Base-by-base conservation (phyloP, 352 stramenopile genomes). In the Pilasporangium apinafurcum region DNA sequence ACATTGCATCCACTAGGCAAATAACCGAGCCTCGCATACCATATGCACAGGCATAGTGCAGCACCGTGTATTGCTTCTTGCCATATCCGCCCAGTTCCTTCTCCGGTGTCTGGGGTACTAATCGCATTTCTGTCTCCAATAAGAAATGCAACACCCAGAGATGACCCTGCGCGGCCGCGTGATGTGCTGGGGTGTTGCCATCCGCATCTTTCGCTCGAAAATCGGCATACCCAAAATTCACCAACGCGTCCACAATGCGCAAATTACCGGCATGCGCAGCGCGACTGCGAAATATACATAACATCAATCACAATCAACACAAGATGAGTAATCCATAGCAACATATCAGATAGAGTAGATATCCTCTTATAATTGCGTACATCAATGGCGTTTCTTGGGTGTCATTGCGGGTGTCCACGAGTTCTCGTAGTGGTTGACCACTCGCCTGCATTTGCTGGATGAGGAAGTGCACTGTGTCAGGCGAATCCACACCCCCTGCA, bases 401-500 rank as follows among this genome's bases (percentile, higher is more conserved):
- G 22, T 53, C 38, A 42, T 92, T 92, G 18, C 47, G 65, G 2
- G 65, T 64, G 29, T 90, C 68, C 32, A 89, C 47, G 17, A 87
- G 46, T 25, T 22, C 37, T 8, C 61, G 37, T 28, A 68, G 18
- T 1, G 28, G 26, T 3, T 64, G 59, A 2, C 44, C 38, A 1
- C 41, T 60, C 1, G 57, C 64, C 8, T 70, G 53, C 44, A 77
- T 65, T 40, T 92, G 78, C 62, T 92, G 81, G 40, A 89, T 62
- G 14, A 92, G 54, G 38, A 92, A 92, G 49, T 90, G 77, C 48
- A 89, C 58, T 33, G 81, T 89, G 51, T 83, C 74, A 30, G 68
- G 53, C 37, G 61, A 54, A 51, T 83, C 70, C 10, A 63, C 57
- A 12, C 42, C 48, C 20, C 59, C 61, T 5, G 63, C 65, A 10